Evolutionary conservation across 1,284 basidiomycete genomes (phyloP), one percentile per base, ranked within the genome.

Genomic region (Heimioporus punctisporus): DNA sequence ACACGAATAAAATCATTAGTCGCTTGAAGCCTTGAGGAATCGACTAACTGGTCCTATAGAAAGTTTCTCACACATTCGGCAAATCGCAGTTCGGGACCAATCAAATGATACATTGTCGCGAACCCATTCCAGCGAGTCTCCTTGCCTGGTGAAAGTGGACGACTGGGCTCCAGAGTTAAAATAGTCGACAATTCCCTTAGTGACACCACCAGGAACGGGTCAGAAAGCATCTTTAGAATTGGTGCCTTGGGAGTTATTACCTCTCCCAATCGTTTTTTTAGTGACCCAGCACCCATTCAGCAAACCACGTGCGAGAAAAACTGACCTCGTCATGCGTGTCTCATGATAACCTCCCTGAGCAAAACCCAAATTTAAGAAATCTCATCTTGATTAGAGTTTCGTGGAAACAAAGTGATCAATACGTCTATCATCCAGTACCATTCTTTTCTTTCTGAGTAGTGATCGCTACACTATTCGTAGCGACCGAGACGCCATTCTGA

Each of bases 221-320:
- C n/a, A n/a, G n/a, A n/a, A n/a, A n/a, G n/a, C n/a, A n/a, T n/a
- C n/a, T n/a, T n/a, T n/a, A n/a, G n/a, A n/a, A n/a, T n/a, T n/a
- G n/a, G n/a, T n/a, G 19, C 19, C 17, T 39, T 39, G 19, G 37
- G 21, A 39, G 21, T 39, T 39, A 15, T 19, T 19, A 6, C 19
- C 37, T 19, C 17, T n/a, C 37, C 8, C 28, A 7, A 30, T n/a
- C n/a, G n/a, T 91, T 65, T 63, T 92, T 45, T 30, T 28, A 28
- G 27, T 23, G 28, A 46, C 6, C 43, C 11, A 15, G 26, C 10
- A 27, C 43, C 28, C 43, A 28, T 30, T 24, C n/a, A 12, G 14
- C 24, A 19, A 45, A 30, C 44, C 8, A 48, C 8, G 39, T 15
- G 6, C 21, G 10, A 46, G 27, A 19, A 5, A 26, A 21, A 34